Evolutionary conservation across 2,329 filamentous ascomycete genomes (phyloP), one percentile per base, ranked within the genome.

Genomic region (Acrodontium crateriforme): DNA sequence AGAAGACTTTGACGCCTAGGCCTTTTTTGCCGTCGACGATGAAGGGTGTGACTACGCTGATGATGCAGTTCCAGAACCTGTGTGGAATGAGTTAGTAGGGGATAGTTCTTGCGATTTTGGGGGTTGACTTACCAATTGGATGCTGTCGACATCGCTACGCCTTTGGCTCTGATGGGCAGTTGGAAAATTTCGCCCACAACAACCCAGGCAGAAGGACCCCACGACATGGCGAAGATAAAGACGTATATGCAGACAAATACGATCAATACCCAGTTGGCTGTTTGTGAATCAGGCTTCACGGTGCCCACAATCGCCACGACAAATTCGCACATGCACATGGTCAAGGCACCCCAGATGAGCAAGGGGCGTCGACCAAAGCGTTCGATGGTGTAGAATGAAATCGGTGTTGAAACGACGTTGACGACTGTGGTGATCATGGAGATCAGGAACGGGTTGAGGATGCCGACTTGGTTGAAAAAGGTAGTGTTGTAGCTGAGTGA

Each of bases 211-310:
- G 63, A 74, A 2, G 82, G 81, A 28, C 83, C 83, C 82, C 82
- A 91, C 36, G 82, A 91, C 30, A 70, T 74, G 26, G 83, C 83
- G 53, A 92, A 93, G 66, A 77, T 87, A 67, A 81, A 84, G 64
- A 93, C 83, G 68, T 85, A 89, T 58, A 92, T 73, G 60, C 78
- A 81, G 49, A 89, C 87, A 59, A 91, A 89, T 34, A 79, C 71
- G 40, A 92, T 83, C 63, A 85, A 47, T 31, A 41, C 40, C 30
- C 52, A 50, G 30, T 50, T 50, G 9, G 75, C 74, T 2, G 60
- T 39, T 29, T 65, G 55, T 53, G 75, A 55, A 15, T 38, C 27
- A 2, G 37, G 44, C 10, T 40, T 40, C 1, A 58, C 45, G 9
- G 46, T 52, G 18, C 65, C 68, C 27, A 69, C 57, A 36, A 87